phyloP scores from a whole-genome alignment of 768 basidiomycete species.

The Boletus reticuloceps region DNA sequence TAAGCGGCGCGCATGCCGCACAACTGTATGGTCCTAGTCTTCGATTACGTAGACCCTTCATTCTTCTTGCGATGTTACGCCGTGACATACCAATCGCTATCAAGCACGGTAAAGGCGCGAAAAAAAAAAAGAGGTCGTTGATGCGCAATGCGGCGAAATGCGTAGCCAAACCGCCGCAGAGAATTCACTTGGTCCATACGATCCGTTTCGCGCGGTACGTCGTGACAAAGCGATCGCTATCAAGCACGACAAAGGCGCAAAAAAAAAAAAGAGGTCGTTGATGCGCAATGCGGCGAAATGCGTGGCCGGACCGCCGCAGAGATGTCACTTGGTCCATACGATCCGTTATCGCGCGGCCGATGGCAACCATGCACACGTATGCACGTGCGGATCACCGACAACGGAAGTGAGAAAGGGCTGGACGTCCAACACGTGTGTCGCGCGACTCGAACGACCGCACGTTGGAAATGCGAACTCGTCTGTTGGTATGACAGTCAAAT shows the following conservation, averaged over 20 bases:
- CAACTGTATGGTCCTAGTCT: background rate
- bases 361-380: background rate
- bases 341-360: slow-evolving; percentile 10
- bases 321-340: background rate
- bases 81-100: background rate
- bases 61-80: background rate
- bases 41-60: slow-evolving; percentile 17
- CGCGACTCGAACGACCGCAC: background rate
- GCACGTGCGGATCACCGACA: slow-evolving; percentile 14
- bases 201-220: slow-evolving; percentile 11
- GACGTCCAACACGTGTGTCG: slow-evolving; percentile 16
- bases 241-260: background rate
- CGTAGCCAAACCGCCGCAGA: background rate
- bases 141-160: background rate
- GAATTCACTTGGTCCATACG: background rate
- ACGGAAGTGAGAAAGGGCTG: slow-evolving; percentile 13
- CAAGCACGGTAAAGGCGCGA: background rate
- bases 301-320: background rate
- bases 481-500: background rate
- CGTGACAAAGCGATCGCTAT: background rate
- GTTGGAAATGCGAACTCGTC: background rate
- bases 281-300: background rate
- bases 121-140: background rate
- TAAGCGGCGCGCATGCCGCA: background rate
- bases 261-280: background rate